Conservation (phyloP, 257 asterid genomes). For the Phtheirospermum japonicum region DNA sequence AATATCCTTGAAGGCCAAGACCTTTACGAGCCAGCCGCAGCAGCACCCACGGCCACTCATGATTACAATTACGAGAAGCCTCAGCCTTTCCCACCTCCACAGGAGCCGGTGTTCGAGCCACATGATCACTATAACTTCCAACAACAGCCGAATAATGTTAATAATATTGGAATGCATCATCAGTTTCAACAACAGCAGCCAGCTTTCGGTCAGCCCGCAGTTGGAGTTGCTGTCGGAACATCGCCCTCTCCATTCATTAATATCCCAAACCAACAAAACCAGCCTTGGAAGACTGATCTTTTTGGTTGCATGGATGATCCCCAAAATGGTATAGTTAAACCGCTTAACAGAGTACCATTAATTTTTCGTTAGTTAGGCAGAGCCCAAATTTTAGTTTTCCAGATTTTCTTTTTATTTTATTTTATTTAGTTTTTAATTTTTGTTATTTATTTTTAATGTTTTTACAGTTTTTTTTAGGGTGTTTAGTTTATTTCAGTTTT, state of each 20-base stretch:
- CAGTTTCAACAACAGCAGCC: not conserved
- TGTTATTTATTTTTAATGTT: too few relatives aligned
- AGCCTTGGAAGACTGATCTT: slow-evolving; percentile 44
- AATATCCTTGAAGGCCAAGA: too few relatives aligned
- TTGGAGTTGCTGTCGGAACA: slow-evolving; percentile 14
- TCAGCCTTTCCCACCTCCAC: not conserved
- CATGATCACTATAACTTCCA: not conserved
- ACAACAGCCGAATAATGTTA: not conserved
- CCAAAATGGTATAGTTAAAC: slow-evolving; percentile 56
- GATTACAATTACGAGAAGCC: too few relatives aligned
- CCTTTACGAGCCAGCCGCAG: too few relatives aligned
- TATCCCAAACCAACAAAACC: not conserved
- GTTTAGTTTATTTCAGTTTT: too few relatives aligned
- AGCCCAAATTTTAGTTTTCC: too few relatives aligned
- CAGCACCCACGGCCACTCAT: too few relatives aligned
- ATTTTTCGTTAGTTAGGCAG: too few relatives aligned
- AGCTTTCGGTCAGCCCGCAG: not conserved
- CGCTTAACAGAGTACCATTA: not conserved
- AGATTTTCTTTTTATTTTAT: too few relatives aligned
- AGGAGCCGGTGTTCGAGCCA: slow-evolving; percentile 25
- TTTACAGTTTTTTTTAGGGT: too few relatives aligned
- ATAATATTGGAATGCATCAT: too few relatives aligned
- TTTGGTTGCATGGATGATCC: slow-evolving; percentile 61
- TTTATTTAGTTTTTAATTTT: too few relatives aligned
- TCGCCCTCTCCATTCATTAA: slow-evolving; percentile 19